phyloP scores from a whole-genome alignment of 1,139 yeast genomes.

The Candida smagusa region DNA sequence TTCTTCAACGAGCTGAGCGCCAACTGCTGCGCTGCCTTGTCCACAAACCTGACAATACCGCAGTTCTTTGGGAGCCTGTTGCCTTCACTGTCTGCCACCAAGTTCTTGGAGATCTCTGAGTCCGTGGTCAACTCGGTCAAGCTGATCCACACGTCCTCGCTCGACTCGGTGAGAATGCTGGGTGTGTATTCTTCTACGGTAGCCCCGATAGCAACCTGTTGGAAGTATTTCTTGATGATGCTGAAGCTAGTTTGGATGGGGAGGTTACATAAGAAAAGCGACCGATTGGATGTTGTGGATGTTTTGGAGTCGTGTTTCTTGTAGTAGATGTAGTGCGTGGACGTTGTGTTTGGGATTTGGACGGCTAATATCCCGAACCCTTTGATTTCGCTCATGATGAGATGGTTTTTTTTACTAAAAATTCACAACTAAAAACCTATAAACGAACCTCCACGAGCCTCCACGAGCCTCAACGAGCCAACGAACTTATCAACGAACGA shows the following conservation, averaged over 20 bases:
- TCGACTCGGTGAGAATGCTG: slow-evolving; percentile 36
- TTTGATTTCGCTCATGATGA: slow-evolving; percentile 37
- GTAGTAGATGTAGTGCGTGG: slow-evolving; percentile 51
- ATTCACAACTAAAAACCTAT: not conserved
- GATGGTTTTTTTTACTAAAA: not conserved
- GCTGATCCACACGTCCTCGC: slow-evolving; percentile 56
- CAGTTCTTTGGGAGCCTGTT: slow-evolving; percentile 65
- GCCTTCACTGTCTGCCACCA: slow-evolving; percentile 12
- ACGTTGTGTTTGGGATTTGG: slow-evolving; percentile 28
- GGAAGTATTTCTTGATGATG: slow-evolving; percentile 56
- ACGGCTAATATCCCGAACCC: slow-evolving; percentile 56
- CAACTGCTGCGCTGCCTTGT: slow-evolving; percentile 65
- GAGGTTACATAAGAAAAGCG: slow-evolving; percentile 72
- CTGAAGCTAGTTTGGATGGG: slow-evolving; percentile 60
- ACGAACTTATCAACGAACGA: too few relatives aligned
- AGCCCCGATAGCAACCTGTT: slow-evolving; percentile 57
- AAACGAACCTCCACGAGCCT: too few relatives aligned
- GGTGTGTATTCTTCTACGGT: slow-evolving; percentile 50
- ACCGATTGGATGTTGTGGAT: slow-evolving; percentile 27
- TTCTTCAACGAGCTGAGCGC: slow-evolving; percentile 62
- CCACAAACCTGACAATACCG: slow-evolving; percentile 73
- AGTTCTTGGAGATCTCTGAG: slow-evolving; percentile 32
- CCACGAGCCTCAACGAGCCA: too few relatives aligned
- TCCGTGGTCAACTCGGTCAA: slow-evolving; percentile 60
- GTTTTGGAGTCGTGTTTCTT: slow-evolving; percentile 61